These are phyloP conservation scores for Coprinopsis cinerea DNA, from an alignment of 768 basidiomycete genomes.

Conservation along the genomic window DNA sequence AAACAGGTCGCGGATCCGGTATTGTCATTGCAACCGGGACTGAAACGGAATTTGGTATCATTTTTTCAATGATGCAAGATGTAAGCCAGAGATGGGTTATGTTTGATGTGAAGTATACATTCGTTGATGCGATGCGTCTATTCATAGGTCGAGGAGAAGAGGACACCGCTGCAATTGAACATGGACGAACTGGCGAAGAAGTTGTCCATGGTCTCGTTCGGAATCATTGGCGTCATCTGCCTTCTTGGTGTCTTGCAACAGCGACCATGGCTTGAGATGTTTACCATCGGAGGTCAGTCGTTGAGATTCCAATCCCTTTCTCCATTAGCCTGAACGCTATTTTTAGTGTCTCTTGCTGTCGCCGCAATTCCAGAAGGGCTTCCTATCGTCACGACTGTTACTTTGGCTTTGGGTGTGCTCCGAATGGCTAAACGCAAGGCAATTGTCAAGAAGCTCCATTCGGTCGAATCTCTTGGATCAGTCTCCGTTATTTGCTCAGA, in stretches of 20 bases:
- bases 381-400: conserved; percentile 96
- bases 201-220: conserved; percentile 85
- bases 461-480: conserved; percentile 88
- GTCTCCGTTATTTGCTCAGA: conserved; percentile 98
- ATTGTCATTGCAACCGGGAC: conserved; percentile 84
- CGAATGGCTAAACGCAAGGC: conserved; percentile 93
- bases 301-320: neutral
- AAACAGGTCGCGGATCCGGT: conserved; percentile 70
- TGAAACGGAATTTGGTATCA: conserved; percentile 91
- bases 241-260: conserved; percentile 83
- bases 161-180: conserved; percentile 85
- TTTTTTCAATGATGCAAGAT: conserved; percentile 98
- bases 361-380: conserved; percentile 96
- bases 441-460: conserved; percentile 95
- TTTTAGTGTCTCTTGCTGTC: conserved; percentile 89
- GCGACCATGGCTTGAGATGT: conserved; percentile 94
- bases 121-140: no score
- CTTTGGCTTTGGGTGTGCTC: conserved; percentile 88
- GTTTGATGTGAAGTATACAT: no score
- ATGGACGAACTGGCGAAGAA: conserved; percentile 98
- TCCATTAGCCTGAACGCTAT: conserved; percentile 4
- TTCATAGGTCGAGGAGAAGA: conserved; percentile 68
- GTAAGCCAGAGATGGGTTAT: conserved; percentile 34
- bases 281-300: conserved; percentile 89
- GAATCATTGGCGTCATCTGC: conserved; percentile 91